Evolutionary conservation across 768 basidiomycete species (phyloP).

Genomic region (Boletus patriciae): DNA sequence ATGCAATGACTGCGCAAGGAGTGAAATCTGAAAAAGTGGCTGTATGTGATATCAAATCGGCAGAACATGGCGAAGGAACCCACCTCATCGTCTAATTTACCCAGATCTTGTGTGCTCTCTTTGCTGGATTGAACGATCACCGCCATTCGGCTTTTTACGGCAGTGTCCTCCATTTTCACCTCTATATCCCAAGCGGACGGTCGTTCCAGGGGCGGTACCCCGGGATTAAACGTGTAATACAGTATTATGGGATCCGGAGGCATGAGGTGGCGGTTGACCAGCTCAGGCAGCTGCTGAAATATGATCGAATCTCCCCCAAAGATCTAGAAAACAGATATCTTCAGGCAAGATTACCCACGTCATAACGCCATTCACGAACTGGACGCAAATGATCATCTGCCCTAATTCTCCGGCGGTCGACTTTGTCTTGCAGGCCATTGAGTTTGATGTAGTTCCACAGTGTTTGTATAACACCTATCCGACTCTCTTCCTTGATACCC

Average conservation of each 20-base stretch:
- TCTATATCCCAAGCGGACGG: constrained; percentile 86
- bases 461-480: constrained; percentile 75
- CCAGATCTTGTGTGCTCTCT: constrained; percentile 64
- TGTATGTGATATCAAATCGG: constrained; percentile 20
- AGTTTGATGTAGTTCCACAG: constrained; percentile 94
- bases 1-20: constrained; percentile 79
- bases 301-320: constrained; percentile 67
- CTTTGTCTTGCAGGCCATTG: constrained; percentile 79
- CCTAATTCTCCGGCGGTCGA: constrained; percentile 67
- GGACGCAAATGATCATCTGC: constrained; percentile 66
- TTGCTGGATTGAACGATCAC: constrained; percentile 69
- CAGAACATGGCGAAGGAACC: background rate
- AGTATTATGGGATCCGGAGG: constrained; percentile 81
- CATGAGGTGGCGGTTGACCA: constrained; percentile 75
- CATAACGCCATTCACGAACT: constrained; percentile 39
- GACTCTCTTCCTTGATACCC: constrained; percentile 81
- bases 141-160: constrained; percentile 70
- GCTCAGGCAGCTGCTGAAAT: constrained; percentile 81
- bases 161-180: constrained; percentile 80
- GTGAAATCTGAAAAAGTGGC: constrained; percentile 59
- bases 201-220: constrained; percentile 61
- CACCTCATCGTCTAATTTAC: constrained; percentile 87
- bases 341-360: background rate
- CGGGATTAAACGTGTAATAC: constrained; percentile 71
- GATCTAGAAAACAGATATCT: constrained; percentile 44